Percentiles rank a stretch among this genome's conserved stretches.
Conservation (phyloP, 106 monocot species). For the Dactylorhiza incarnata region DNA sequence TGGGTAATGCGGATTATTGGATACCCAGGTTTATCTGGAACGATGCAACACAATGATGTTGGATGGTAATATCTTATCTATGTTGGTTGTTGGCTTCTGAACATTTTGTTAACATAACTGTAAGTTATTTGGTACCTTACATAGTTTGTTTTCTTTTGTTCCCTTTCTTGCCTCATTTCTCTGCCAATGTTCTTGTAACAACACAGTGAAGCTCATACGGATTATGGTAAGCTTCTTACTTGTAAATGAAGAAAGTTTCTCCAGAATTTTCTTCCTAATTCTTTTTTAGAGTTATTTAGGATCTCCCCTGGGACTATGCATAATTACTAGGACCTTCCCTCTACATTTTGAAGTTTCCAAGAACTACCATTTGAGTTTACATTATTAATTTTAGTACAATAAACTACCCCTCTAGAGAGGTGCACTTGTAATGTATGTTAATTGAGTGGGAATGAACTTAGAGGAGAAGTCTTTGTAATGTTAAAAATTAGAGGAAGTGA, state of each 20-base stretch:
- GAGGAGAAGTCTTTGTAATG: no score
- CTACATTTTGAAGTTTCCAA: no score
- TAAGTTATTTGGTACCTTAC: slow-evolving; percentile 2
- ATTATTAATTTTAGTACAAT: no score
- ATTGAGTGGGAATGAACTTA: no score
- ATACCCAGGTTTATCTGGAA: slow-evolving; percentile 53
- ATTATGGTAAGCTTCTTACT: slow-evolving; percentile 65
- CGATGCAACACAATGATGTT: slow-evolving; percentile 40
- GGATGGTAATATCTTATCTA: slow-evolving; percentile 57
- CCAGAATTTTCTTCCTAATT: background rate
- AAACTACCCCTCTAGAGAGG: no score
- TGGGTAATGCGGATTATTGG: slow-evolving; percentile 85
- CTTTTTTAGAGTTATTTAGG: background rate
- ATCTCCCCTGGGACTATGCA: no score
- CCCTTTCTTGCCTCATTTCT: slow-evolving; percentile 1
- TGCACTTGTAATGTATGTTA: no score
- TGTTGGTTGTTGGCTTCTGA: background rate
- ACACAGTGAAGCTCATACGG: slow-evolving; percentile 95
- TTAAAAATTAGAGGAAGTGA: no score
- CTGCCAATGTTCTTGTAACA: slow-evolving; percentile 9
- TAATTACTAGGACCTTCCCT: no score
- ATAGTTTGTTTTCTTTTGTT: slow-evolving; percentile 4
- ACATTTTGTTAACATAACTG: background rate
- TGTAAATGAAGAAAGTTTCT: background rate
- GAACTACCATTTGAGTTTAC: no score